Conservation (phyloP, 2,329 filamentous ascomycete genomes). For the Arthroderma uncinatum region DNA sequence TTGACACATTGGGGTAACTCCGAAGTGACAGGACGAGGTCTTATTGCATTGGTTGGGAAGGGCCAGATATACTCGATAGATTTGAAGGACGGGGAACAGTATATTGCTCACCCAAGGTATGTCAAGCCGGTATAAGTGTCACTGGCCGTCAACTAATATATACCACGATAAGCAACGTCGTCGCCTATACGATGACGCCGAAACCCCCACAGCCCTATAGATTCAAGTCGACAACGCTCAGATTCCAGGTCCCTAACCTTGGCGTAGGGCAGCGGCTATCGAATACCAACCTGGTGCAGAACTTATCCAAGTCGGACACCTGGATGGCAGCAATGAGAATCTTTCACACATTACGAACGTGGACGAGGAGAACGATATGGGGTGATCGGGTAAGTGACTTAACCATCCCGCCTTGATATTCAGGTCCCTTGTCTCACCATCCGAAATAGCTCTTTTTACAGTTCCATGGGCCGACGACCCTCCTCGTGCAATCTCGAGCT, state of each 20-base stretch:
- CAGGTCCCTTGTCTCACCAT: neutral
- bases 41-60: constrained; percentile 72
- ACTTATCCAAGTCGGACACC: constrained; percentile 57
- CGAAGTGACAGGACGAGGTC: constrained; percentile 72
- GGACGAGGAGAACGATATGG: constrained; percentile 74
- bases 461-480: constrained; percentile 74
- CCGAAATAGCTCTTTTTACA: constrained; percentile 62
- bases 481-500: constrained; percentile 81
- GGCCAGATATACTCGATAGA: constrained; percentile 83
- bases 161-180: constrained; percentile 55
- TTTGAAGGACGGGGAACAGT: constrained; percentile 72
- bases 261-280: constrained; percentile 54
- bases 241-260: constrained; percentile 64
- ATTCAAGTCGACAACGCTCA: constrained; percentile 63
- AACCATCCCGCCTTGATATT: neutral
- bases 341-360: constrained; percentile 61
- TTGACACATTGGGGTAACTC: constrained; percentile 87
- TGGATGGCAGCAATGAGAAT: constrained; percentile 60
- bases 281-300: constrained; percentile 59
- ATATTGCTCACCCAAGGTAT: constrained; percentile 71
- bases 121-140: constrained; percentile 6
- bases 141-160: neutral
- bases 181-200: constrained; percentile 73
- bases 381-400: constrained; percentile 57
- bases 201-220: constrained; percentile 72